These are phyloP conservation scores for Saccharomyces hybrid DNA, from an alignment of 1,139 yeast genomes.

Conservation along the genomic window DNA sequence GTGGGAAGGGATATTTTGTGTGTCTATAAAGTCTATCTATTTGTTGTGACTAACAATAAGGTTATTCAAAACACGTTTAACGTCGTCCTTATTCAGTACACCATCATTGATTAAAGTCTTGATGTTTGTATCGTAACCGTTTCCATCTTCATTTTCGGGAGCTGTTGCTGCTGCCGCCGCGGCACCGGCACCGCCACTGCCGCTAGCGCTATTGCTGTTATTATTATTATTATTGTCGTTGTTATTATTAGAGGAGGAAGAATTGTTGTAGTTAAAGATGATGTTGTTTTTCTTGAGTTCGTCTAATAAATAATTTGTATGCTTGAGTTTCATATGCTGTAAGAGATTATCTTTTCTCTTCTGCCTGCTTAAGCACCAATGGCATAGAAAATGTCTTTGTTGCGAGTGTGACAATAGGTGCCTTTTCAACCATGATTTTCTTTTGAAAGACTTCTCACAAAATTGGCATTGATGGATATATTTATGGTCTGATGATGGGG, in stretches of 20 bases:
- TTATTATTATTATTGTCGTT: not conserved
- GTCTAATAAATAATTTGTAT: slow-evolving; percentile 21
- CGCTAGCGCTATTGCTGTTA: not conserved
- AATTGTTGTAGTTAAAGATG: slow-evolving; percentile 9
- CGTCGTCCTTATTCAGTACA: slow-evolving; percentile 25
- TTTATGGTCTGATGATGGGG: slow-evolving; percentile 2
- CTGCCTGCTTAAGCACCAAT: slow-evolving; percentile 71
- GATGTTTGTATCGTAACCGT: slow-evolving; percentile 14
- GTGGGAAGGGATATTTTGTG: not conserved
- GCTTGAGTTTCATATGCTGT: slow-evolving; percentile 29
- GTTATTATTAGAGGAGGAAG: not conserved
- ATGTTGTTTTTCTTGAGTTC: slow-evolving; percentile 19
- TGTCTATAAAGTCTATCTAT: not conserved
- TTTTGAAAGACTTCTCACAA: slow-evolving; percentile 65
- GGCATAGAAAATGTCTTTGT: slow-evolving; percentile 78
- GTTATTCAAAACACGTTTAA: slow-evolving; percentile 24
- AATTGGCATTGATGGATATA: slow-evolving; percentile 65
- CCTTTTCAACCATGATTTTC: slow-evolving; percentile 89
- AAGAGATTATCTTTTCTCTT: slow-evolving; percentile 52
- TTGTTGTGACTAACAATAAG: slow-evolving; percentile 18
- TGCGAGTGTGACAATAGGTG: slow-evolving; percentile 83
- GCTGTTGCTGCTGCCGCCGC: slow-evolving; percentile 2
- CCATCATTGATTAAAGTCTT: slow-evolving; percentile 23
- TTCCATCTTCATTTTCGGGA: not conserved
- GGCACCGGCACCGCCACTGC: not conserved